Base-by-base conservation (phyloP, 768 basidiomycete species). In the Tulasnella sp. region DNA sequence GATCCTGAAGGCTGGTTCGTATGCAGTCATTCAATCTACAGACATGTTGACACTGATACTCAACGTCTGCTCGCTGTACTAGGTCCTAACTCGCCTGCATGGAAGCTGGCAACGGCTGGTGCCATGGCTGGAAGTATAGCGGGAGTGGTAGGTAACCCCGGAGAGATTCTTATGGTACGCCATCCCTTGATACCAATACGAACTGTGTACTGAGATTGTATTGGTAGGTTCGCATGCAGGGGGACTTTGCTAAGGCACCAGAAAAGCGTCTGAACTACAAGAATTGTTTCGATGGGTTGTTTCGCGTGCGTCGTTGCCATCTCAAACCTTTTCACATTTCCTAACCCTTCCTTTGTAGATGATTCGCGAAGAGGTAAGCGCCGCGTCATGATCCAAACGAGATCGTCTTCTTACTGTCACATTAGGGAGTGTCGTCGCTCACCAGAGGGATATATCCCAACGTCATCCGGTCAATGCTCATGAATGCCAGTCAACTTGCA, bases 401-500 rank as follows among this genome's bases (percentile, higher is more conserved):
- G n/a, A n/a, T n/a, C n/a, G n/a, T n/a, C n/a, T n/a, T n/a, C n/a
- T n/a, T n/a, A n/a, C n/a, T n/a, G n/a, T n/a, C n/a, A n/a, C n/a
- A n/a, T n/a, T 49, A 59, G 57, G 91, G 91, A 3, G 62, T 74
- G 15, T 84, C 84, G 0, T 86, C 87, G 0, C 80, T 92, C 51
- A 73, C 70, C 17, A 81, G 91, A 29, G 92, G 92, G 22, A 76
- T 87, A 3, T 82, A 78, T 2, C 92, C 92, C 0, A 94, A 94
- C 65, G 82, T 91, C 4, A 84, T 92, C 69, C 80, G 91, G 68
- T 85, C 90, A 0, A 67, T 92, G 12, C 70, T 93, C 62, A 92
- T 92, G 90, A 93, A 92, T 69, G 87, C 88, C 50, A 87, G 84
- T 72, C 91, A 94, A 69, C 81, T 93, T 24, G 91, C 89, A 1